Evolutionary conservation across 306 rosid species (phyloP).

Genomic region (Cucurbita argyrosperma): DNA sequence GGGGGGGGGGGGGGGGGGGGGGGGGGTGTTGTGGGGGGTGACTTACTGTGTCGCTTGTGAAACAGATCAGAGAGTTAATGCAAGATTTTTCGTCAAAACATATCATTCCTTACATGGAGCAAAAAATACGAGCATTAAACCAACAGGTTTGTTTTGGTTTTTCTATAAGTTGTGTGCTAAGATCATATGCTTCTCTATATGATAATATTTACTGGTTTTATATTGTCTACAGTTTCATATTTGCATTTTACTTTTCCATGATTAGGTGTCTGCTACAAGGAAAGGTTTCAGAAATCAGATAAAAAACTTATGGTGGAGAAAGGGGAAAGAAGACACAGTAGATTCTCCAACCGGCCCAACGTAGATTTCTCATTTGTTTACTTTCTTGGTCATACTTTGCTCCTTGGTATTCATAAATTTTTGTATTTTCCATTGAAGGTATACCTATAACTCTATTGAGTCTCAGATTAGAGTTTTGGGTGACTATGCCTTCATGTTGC

Average conservation of each 20-base stretch:
- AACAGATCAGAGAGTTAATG: constrained; percentile 74
- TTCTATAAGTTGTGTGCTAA: not conserved
- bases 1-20: no score
- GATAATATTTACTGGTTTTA: constrained; percentile 1
- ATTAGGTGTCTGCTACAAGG: constrained; percentile 84
- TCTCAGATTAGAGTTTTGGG: constrained; percentile 96
- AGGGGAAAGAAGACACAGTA: constrained; percentile 80
- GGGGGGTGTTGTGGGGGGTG: not conserved
- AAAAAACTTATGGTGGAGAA: constrained; percentile 98
- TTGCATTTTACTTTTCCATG: constrained; percentile 10
- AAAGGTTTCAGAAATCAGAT: constrained; percentile 91
- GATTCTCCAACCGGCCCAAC: constrained; percentile 64
- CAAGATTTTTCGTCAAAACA: constrained; percentile 76
- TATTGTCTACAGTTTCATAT: not conserved
- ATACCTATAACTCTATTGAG: constrained; percentile 77
- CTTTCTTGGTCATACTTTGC: constrained; percentile 6
- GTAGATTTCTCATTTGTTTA: constrained; percentile 32
- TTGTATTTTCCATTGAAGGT: constrained; percentile 51
- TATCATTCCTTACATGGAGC: constrained; percentile 93
- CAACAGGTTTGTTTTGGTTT: constrained; percentile 50
- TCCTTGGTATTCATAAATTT: constrained; percentile 8
- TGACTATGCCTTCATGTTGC: constrained; percentile 94
- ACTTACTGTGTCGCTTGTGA: constrained; percentile 12
- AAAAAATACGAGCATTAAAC: constrained; percentile 73
- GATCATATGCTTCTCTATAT: constrained; percentile 5